phyloP scores from a whole-genome alignment of 495 filamentous ascomycete genomes.

The Lineolata rhizophorae region DNA sequence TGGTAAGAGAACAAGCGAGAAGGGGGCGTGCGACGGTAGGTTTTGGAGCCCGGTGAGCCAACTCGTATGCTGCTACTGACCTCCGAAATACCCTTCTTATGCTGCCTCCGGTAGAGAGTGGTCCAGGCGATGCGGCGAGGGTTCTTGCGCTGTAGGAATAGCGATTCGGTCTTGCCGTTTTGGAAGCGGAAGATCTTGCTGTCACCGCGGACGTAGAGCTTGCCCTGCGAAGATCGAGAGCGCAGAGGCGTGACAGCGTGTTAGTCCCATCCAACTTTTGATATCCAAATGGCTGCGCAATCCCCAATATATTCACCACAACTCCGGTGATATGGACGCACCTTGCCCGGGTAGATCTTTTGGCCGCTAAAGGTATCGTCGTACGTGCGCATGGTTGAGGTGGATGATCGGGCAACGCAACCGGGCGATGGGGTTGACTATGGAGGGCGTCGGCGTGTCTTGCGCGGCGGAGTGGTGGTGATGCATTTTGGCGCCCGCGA shows the following conservation, averaged over 20 bases:
- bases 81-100: conserved; percentile 99
- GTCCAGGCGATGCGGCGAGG: conserved; percentile 98
- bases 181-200: conserved; percentile 99
- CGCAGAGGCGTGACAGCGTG: too few relatives aligned
- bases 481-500: too few relatives aligned
- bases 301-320: neutral
- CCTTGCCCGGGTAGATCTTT: conserved; percentile 98
- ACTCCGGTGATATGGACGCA: conserved; percentile 26
- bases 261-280: too few relatives aligned
- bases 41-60: too few relatives aligned
- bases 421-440: too few relatives aligned
- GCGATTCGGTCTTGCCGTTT: conserved; percentile 98
- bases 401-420: too few relatives aligned
- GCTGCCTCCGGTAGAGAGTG: conserved; percentile 87
- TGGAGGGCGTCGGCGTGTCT: too few relatives aligned
- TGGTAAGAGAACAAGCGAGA: neutral
- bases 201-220: conserved; percentile 97
- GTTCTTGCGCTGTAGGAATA: conserved; percentile 99
- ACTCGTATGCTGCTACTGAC: conserved; percentile 38
- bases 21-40: too few relatives aligned
- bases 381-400: conserved; percentile 89
- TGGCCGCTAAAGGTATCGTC: conserved; percentile 94
- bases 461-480: too few relatives aligned
- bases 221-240: too few relatives aligned
- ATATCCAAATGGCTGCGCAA: too few relatives aligned